Conservation (phyloP, 495 filamentous ascomycete species). For the Aspergillus sclerotioniger region DNA sequence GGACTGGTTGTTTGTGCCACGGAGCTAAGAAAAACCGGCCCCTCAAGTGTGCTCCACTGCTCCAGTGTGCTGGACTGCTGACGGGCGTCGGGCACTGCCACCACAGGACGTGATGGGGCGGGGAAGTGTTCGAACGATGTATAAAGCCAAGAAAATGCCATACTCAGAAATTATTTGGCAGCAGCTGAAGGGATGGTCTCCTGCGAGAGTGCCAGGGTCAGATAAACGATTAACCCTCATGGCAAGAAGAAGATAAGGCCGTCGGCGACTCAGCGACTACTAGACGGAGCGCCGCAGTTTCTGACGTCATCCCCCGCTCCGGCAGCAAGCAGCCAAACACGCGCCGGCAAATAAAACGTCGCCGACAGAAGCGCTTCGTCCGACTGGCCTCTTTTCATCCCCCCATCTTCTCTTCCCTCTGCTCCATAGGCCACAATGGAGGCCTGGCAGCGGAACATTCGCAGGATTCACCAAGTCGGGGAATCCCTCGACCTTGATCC, state of each 20-base stretch:
- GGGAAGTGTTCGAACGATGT: not conserved
- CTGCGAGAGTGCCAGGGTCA: not conserved
- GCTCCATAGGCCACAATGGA: conserved; percentile 20
- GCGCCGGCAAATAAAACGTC: not conserved
- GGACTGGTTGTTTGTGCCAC: not conserved
- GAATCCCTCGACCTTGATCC: conserved; percentile 34
- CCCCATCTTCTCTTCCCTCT: not conserved
- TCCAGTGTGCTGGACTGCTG: not conserved
- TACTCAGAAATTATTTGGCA: not conserved
- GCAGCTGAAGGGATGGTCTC: not conserved
- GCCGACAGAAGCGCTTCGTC: not conserved
- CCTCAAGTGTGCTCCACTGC: not conserved
- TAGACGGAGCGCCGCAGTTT: not conserved
- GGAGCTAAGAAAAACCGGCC: not conserved
- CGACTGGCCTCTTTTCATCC: conserved; percentile 6
- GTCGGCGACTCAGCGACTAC: not conserved
- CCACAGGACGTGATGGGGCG: conserved; percentile 4
- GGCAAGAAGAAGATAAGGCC: not conserved
- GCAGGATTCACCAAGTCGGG: conserved; percentile 31
- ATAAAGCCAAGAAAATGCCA: not conserved
- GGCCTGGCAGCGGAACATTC: conserved; percentile 27
- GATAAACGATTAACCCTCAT: not conserved
- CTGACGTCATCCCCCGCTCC: conserved; percentile 7
- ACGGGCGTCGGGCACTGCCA: conserved; percentile 5
- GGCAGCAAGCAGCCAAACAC: not conserved